Percentiles rank a stretch among this genome's conserved stretches.
Evolutionary conservation across 768 basidiomycete species (phyloP).

Genomic region (Xerocomus brunneocitrinus): DNA sequence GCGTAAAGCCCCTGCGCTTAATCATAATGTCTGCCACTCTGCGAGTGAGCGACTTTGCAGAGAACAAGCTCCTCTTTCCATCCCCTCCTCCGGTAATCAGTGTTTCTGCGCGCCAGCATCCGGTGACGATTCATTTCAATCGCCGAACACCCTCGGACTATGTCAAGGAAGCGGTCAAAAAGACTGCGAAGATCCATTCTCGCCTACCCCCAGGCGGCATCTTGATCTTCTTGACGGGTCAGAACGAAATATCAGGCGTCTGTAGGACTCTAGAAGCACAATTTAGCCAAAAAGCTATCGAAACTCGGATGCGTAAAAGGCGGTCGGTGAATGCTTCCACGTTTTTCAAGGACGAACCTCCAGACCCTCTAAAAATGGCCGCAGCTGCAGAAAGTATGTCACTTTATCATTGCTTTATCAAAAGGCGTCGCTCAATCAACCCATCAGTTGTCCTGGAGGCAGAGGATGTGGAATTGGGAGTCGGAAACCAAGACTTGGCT

Average conservation of each 20-base stretch:
- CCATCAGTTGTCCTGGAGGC: conserved; percentile 65
- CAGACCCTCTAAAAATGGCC: conserved; percentile 12
- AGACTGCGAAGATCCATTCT: conserved; percentile 87
- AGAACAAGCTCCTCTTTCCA: conserved; percentile 77
- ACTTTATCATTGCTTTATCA: neutral
- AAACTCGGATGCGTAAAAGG: conserved; percentile 43
- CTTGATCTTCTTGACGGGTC: conserved; percentile 91
- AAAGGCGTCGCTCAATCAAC: neutral
- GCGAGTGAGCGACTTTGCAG: conserved; percentile 87
- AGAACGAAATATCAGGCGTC: conserved; percentile 87
- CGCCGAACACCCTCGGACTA: conserved; percentile 85
- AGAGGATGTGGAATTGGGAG: conserved; percentile 75
- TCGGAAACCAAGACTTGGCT: conserved; percentile 45
- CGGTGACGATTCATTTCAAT: conserved; percentile 92
- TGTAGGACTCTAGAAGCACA: conserved; percentile 76
- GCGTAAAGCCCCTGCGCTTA: conserved; percentile 80
- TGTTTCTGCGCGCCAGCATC: conserved; percentile 87
- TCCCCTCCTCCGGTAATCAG: conserved; percentile 87
- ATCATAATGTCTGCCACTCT: conserved; percentile 99
- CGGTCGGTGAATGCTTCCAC: conserved; percentile 22
- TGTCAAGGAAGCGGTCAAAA: conserved; percentile 84
- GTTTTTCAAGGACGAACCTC: conserved; percentile 25
- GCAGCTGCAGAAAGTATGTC: conserved; percentile 19
- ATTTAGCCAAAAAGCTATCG: conserved; percentile 65
- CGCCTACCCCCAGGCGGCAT: conserved; percentile 91